Evolutionary conservation across 2,329 filamentous ascomycete genomes (phyloP).

Genomic region (Apiospora aurea): DNA sequence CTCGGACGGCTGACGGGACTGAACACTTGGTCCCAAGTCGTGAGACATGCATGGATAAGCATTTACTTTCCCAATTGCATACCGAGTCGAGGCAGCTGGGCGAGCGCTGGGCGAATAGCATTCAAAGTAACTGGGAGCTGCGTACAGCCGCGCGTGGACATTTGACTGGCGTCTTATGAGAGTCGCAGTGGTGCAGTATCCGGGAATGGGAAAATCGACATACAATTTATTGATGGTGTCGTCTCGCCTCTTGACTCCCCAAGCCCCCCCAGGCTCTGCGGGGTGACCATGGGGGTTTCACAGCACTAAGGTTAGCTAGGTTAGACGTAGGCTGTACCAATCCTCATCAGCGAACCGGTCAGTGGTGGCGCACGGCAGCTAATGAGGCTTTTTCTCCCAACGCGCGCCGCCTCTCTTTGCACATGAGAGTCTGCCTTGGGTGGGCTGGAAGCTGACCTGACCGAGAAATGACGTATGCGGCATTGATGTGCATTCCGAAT

Average conservation of each 20-base stretch:
- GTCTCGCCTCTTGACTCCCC: neutral
- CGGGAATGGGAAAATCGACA: neutral
- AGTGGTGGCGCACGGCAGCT: conserved; percentile 8
- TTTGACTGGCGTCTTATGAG: neutral
- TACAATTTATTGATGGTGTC: neutral
- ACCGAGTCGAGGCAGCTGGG: neutral
- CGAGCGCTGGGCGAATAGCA: neutral
- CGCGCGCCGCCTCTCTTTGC: neutral
- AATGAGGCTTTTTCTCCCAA: conserved; percentile 1
- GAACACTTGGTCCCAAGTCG: neutral
- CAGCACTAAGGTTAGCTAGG: neutral
- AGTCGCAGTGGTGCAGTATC: neutral
- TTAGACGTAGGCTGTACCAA: no score
- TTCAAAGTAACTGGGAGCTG: neutral
- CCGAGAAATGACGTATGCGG: neutral
- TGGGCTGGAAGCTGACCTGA: neutral
- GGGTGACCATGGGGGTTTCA: neutral
- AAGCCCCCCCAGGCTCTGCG: neutral
- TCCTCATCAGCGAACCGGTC: conserved; percentile 1
- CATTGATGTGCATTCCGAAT: neutral
- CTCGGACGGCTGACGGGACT: neutral
- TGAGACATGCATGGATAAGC: conserved; percentile 13
- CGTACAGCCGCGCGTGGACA: neutral
- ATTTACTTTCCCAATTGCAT: neutral
- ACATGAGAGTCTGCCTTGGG: neutral